Conservation (phyloP, 2,329 filamentous ascomycete species). For the Talaromyces amestolkiae region DNA sequence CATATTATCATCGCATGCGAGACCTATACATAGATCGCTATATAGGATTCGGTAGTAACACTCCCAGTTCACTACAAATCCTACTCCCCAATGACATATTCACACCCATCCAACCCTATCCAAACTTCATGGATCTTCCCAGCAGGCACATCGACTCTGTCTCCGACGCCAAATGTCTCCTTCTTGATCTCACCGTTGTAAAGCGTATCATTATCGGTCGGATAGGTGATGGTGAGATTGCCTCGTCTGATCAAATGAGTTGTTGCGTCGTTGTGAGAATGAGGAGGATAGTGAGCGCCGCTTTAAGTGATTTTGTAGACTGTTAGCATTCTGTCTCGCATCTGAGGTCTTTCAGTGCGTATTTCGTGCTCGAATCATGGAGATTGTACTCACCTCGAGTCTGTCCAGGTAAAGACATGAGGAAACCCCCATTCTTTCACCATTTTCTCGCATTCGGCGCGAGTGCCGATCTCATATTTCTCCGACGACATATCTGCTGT, state of each 20-base stretch:
- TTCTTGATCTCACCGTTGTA: conserved; percentile 39
- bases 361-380: not conserved
- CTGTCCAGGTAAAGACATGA: conserved; percentile 62
- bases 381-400: conserved; percentile 49
- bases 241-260: conserved; percentile 61
- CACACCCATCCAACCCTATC: conserved; percentile 59
- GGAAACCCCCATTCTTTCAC: conserved; percentile 59
- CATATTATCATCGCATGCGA: too few relatives aligned
- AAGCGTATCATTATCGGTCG: conserved; percentile 44
- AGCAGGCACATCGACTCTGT: conserved; percentile 58
- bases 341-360: not conserved
- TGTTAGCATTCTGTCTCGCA: not conserved
- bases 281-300: conserved; percentile 60
- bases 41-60: not conserved
- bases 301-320: conserved; percentile 33
- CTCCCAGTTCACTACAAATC: not conserved
- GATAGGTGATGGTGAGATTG: conserved; percentile 58
- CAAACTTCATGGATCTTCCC: conserved; percentile 59
- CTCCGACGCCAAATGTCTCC: conserved; percentile 56
- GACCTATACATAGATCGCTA: not conserved
- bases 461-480: conserved; percentile 34
- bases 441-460: conserved; percentile 51
- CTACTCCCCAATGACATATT: conserved; percentile 60
- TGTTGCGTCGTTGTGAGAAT: conserved; percentile 55
- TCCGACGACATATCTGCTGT: conserved; percentile 19